These are phyloP conservation scores for Phenoliferia sp. DNA, from an alignment of 1,284 basidiomycete genomes.

Conservation along the genomic window DNA sequence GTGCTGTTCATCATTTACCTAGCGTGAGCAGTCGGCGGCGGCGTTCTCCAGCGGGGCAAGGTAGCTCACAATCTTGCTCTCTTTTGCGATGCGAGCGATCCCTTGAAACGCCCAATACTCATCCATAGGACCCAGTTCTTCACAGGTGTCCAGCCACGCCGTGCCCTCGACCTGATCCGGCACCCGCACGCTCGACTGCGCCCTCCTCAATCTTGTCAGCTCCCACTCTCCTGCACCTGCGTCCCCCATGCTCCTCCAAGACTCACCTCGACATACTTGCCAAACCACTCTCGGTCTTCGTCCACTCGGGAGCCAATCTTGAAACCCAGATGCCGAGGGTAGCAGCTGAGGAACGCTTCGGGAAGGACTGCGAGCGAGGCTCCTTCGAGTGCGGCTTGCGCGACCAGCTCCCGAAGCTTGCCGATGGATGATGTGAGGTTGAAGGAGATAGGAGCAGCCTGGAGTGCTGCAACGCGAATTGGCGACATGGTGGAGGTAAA, in stretches of 20 bases:
- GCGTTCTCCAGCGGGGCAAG: neutral
- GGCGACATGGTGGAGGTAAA: neutral
- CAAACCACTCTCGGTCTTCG: conserved; percentile 38
- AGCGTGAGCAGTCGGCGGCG: too few relatives aligned
- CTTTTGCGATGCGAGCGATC: neutral
- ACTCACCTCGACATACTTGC: conserved; percentile 44
- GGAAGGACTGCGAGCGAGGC: conserved; percentile 63
- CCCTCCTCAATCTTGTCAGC: neutral
- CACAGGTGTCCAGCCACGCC: conserved; percentile 24
- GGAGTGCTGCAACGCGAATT: neutral
- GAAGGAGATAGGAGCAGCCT: neutral
- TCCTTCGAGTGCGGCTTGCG: conserved; percentile 44
- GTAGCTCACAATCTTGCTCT: conserved; percentile 4
- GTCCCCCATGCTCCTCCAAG: too few relatives aligned
- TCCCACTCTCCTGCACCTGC: neutral
- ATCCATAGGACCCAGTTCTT: conserved; percentile 5
- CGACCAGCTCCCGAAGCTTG: conserved; percentile 1
- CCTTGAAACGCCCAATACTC: conserved; percentile 29
- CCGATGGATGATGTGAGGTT: neutral
- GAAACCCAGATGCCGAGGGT: conserved; percentile 41
- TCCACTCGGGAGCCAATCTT: conserved; percentile 34
- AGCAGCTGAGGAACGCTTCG: conserved; percentile 55
- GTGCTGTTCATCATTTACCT: conserved; percentile 4
- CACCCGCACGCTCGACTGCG: conserved; percentile 16
- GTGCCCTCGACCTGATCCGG: conserved; percentile 29